Evolutionary conservation across 2,329 filamentous ascomycete genomes (phyloP).

Genomic region (Scortechinia acanthostroma): DNA sequence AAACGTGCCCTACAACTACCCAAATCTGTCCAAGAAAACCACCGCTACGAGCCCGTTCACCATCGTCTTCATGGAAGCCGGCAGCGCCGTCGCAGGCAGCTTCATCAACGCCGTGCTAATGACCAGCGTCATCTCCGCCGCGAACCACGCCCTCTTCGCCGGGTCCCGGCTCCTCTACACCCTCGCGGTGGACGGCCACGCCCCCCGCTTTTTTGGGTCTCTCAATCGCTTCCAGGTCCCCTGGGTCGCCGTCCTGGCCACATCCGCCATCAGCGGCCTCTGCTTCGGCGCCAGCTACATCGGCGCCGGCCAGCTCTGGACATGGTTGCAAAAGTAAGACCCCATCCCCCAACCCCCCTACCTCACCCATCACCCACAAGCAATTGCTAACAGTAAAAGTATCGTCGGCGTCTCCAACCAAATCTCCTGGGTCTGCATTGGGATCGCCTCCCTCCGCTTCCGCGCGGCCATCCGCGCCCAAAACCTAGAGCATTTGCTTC

Average conservation of each 20-base stretch:
- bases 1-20: constrained; percentile 47
- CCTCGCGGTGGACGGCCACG: constrained; percentile 43
- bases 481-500: constrained; percentile 51
- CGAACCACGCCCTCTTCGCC: constrained; percentile 50
- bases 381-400: no score
- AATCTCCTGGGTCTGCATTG: constrained; percentile 58
- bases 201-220: constrained; percentile 42
- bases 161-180: constrained; percentile 49
- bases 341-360: constrained; percentile 9
- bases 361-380: constrained; percentile 7
- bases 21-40: constrained; percentile 27
- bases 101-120: constrained; percentile 39
- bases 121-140: constrained; percentile 48
- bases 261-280: constrained; percentile 42
- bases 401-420: constrained; percentile 64
- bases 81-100: constrained; percentile 10
- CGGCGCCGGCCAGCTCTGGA: constrained; percentile 57
- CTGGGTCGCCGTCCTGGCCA: constrained; percentile 44
- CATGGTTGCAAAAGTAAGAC: constrained; percentile 57
- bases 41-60: constrained; percentile 39
- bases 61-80: constrained; percentile 21
- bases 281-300: constrained; percentile 63
- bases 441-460: constrained; percentile 59
- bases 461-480: constrained; percentile 46
- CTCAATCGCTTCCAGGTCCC: constrained; percentile 40